phyloP scores from a whole-genome alignment of 768 basidiomycete species.

The Kwoniella newhampshirensis region DNA sequence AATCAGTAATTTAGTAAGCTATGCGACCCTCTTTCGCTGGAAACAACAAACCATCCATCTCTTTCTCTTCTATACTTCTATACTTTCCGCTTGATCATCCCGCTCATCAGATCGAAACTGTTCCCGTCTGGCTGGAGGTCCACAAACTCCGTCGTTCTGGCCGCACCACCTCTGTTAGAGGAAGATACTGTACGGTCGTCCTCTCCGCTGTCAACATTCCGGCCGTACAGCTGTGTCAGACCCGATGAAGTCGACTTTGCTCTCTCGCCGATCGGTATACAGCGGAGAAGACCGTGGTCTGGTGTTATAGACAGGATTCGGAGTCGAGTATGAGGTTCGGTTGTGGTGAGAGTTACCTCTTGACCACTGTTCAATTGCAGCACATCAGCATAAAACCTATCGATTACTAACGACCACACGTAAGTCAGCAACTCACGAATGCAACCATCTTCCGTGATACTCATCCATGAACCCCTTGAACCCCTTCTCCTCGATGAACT shows the following conservation, averaged over 20 bases:
- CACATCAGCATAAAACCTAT: no score
- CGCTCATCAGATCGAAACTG: constrained; percentile 91
- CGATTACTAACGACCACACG: background rate
- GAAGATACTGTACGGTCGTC: constrained; percentile 30
- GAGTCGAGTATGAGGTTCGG: constrained; percentile 66
- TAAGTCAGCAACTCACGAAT: constrained; percentile 66
- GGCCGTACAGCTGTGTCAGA: constrained; percentile 40
- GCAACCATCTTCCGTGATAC: constrained; percentile 83
- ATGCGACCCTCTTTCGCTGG: background rate
- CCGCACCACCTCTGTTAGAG: constrained; percentile 30
- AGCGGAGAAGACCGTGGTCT: constrained; percentile 83
- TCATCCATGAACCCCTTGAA: constrained; percentile 78
- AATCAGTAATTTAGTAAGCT: background rate
- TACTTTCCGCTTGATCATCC: constrained; percentile 67
- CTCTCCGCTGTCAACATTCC: constrained; percentile 31
- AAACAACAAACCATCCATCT: constrained; percentile 11
- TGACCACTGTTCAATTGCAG: constrained; percentile 40
- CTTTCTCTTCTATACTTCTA: constrained; percentile 12
- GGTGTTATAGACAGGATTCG: constrained; percentile 81
- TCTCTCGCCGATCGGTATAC: constrained; percentile 54
- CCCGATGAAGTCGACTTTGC: constrained; percentile 10
- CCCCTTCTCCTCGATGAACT: constrained; percentile 66
- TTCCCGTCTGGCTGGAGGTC: constrained; percentile 97
- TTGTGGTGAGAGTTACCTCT: constrained; percentile 71
- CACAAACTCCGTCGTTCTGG: constrained; percentile 59